Base-by-base conservation (phyloP, 108 stramenopile species). In the Stephanodiscus triporus region DNA sequence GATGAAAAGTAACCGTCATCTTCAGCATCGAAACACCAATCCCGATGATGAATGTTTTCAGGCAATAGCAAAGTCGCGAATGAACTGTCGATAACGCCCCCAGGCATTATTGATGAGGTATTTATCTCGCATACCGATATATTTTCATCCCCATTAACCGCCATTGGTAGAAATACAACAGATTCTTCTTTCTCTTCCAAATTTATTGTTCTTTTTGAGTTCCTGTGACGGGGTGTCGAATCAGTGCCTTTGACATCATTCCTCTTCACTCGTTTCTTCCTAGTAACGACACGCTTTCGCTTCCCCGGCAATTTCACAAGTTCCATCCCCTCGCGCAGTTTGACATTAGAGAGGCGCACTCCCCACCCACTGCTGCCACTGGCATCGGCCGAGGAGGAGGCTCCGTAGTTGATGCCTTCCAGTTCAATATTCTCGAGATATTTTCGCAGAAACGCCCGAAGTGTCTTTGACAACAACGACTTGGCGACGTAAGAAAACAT, bases 341-440 rank as follows among this genome's bases (percentile, higher is more conserved):
- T 84, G 29, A 93, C 92, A 78, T 93, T 93, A 36, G 80, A 88
- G 8, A 93, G 72, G 53, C 88, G 81, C 9, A 93, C 89, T 36
- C 89, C 92, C 92, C 92, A 93, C 45, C 92, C 92, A 54, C 80
- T 67, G 58, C 67, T 58, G 20, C 75, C 58, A 49, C 62, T 68
- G 38, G 9, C 17, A 45, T 49, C 43, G 27, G 22, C 37, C 19
- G 50, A 16, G 16, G 61, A 66, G 14, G 61, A 63, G 19, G 68
- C 69, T 54, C 67, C 73, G 42, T 72, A 82, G 13, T 63, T 50
- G 27, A 93, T 88, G 24, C 89, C 88, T 53, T 93, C 89, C 10
- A 93, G 85, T 48, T 93, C 92, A 51, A 93, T 90, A 60, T 93
- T 88, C 22, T 76, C 75, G 32, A 93, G 73, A 57, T 93, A 93